A percentile compares a stretch with the other conserved stretches of the same genome.
Conservation (phyloP, 2,329 filamentous ascomycete genomes). For the Cladosporium sphaerospermum region DNA sequence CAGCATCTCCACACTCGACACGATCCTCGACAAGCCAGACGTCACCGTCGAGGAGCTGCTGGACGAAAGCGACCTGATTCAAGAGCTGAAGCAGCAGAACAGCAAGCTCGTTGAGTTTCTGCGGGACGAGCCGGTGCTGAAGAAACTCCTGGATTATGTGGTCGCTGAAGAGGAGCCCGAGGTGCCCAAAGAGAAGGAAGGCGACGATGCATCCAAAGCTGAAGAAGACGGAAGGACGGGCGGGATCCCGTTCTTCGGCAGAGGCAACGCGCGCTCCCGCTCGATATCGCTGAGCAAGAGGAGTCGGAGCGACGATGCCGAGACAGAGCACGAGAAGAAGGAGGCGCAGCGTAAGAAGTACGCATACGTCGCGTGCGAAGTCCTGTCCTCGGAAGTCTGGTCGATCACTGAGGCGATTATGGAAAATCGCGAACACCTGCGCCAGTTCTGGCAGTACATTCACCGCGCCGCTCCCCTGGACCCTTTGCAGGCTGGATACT, state of each 20-base stretch:
- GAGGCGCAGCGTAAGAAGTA: constrained; percentile 92
- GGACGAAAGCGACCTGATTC: constrained; percentile 91
- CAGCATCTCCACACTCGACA: constrained; percentile 94
- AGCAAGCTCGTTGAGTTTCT: constrained; percentile 95
- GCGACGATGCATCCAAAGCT: constrained; percentile 40
- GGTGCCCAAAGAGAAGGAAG: constrained; percentile 34
- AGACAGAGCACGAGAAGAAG: constrained; percentile 59
- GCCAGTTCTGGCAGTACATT: constrained; percentile 86
- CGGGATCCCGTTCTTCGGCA: constrained; percentile 42
- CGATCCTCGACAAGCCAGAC: constrained; percentile 89
- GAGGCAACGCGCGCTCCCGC: constrained; percentile 36
- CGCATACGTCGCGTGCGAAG: constrained; percentile 86
- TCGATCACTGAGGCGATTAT: constrained; percentile 90
- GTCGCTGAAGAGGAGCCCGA: constrained; percentile 64
- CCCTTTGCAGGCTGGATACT: constrained; percentile 91
- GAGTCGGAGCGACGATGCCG: constrained; percentile 32
- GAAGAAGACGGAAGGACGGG: constrained; percentile 41
- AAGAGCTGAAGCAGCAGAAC: constrained; percentile 97
- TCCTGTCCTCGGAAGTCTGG: constrained; percentile 93
- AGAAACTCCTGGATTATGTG: constrained; percentile 84
- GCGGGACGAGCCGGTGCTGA: constrained; percentile 76
- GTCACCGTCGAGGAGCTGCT: constrained; percentile 93
- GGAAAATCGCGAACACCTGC: constrained; percentile 71
- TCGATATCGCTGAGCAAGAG: constrained; percentile 37
- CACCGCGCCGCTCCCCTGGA: constrained; percentile 79